phyloP scores from a whole-genome alignment of 2,329 filamentous ascomycete genomes.

The Alternaria tenuissima region DNA sequence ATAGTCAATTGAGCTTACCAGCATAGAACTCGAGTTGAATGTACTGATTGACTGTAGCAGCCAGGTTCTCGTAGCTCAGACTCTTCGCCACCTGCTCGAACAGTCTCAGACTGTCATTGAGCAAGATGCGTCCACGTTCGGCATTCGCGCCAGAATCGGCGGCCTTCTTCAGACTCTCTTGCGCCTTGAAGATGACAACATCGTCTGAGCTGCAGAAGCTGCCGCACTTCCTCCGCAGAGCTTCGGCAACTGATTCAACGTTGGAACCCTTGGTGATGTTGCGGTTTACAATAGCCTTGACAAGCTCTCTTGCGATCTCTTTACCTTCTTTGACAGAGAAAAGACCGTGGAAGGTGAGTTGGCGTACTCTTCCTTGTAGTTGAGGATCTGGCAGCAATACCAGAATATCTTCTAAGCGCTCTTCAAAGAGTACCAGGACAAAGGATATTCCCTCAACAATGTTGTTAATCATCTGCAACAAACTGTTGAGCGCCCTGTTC shows the following conservation, averaged over 20 bases:
- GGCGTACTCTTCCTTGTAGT: constrained; percentile 72
- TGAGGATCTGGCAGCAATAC: constrained; percentile 72
- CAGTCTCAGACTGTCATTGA: constrained; percentile 87
- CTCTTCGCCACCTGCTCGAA: constrained; percentile 89
- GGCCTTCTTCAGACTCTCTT: constrained; percentile 90
- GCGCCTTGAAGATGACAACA: constrained; percentile 97
- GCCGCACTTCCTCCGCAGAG: constrained; percentile 88
- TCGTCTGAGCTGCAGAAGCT: constrained; percentile 98
- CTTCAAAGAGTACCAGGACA: constrained; percentile 91
- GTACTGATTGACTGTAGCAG: constrained; percentile 80
- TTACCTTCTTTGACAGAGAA: constrained; percentile 83
- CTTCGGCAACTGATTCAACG: constrained; percentile 95
- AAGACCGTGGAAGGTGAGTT: constrained; percentile 85
- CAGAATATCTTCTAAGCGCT: constrained; percentile 89
- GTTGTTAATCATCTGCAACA: constrained; percentile 84
- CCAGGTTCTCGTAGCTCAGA: constrained; percentile 81
- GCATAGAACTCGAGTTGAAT: constrained; percentile 87
- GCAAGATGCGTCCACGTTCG: constrained; percentile 77
- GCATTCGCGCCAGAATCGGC: constrained; percentile 78
- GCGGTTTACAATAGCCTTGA: constrained; percentile 97
- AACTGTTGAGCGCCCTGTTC: constrained; percentile 86
- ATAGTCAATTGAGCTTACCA: constrained; percentile 48
- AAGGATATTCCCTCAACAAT: constrained; percentile 98
- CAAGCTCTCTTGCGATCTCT: constrained; percentile 89
- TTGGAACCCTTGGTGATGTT: constrained; percentile 98